Evolutionary conservation across 257 asterid genomes (phyloP).

Genomic region (Striga asiatica): DNA sequence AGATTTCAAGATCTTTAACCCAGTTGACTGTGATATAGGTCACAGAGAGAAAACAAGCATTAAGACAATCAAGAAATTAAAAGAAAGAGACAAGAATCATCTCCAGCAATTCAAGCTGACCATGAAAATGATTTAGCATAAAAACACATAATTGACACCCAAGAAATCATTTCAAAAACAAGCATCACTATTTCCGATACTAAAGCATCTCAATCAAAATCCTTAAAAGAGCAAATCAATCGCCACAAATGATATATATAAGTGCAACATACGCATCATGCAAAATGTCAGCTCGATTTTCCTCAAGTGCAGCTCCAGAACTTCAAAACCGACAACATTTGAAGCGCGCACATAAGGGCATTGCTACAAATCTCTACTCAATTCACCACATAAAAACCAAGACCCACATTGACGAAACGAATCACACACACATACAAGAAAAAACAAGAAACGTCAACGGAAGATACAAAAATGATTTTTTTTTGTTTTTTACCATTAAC

Average conservation of each 20-base stretch:
- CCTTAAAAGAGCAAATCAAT: neutral
- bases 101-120: too few species aligned
- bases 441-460: neutral
- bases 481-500: constrained; percentile 11
- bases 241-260: neutral
- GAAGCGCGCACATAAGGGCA: neutral
- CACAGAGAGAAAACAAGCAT: neutral
- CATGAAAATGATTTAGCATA: constrained; percentile 1
- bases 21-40: too few species aligned
- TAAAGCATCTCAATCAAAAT: too few species aligned
- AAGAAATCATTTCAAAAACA: constrained; percentile 1
- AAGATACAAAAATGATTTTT: neutral
- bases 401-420: constrained; percentile 22
- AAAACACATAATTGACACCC: too few species aligned
- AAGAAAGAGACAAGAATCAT: too few species aligned
- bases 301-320: constrained; percentile 13
- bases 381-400: neutral
- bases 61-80: neutral
- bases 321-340: neutral
- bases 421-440: too few species aligned
- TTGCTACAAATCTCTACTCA: too few species aligned
- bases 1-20: too few species aligned
- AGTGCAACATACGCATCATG: constrained; percentile 10
- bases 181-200: constrained; percentile 7
- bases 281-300: constrained; percentile 21